These are phyloP conservation scores for Clonostachys byssicola DNA, from an alignment of 2,329 filamentous ascomycete species.

Conservation along the genomic window DNA sequence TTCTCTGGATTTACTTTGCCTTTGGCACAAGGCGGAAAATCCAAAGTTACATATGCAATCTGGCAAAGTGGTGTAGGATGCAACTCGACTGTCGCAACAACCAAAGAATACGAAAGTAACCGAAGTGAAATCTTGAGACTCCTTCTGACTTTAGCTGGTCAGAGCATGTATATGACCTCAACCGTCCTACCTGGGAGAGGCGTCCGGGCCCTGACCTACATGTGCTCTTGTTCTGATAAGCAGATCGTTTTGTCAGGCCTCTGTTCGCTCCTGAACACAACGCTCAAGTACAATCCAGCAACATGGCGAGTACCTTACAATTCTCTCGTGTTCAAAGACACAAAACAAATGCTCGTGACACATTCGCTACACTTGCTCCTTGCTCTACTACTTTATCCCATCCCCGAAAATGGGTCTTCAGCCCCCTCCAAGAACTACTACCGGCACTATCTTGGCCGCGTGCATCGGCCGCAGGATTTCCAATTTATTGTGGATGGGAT, in stretches of 20 bases:
- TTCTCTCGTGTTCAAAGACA: conserved; percentile 84
- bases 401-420: conserved; percentile 69
- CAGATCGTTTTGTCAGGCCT: conserved; percentile 85
- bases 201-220: conserved; percentile 79
- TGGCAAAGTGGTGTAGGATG: conserved; percentile 98
- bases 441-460: conserved; percentile 82
- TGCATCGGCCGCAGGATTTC: conserved; percentile 94
- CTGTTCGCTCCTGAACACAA: conserved; percentile 91
- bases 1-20: conserved; percentile 87
- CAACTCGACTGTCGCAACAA: conserved; percentile 82
- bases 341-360: conserved; percentile 84
- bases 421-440: conserved; percentile 82
- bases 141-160: conserved; percentile 79
- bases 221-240: conserved; percentile 85
- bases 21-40: conserved; percentile 62
- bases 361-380: conserved; percentile 91
- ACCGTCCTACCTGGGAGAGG: conserved; percentile 77
- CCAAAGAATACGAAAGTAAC: conserved; percentile 89
- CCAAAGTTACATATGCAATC: conserved; percentile 87
- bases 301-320: conserved; percentile 94
- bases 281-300: conserved; percentile 92
- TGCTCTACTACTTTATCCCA: conserved; percentile 78
- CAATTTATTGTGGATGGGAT: conserved; percentile 96
- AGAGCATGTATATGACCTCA: conserved; percentile 89
- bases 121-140: conserved; percentile 85